A percentile compares a stretch with the other conserved stretches of the same genome.
Evolutionary conservation across 371 early-diverging fungal genomes (phyloP).

Genomic region (Mucor piriformis): DNA sequence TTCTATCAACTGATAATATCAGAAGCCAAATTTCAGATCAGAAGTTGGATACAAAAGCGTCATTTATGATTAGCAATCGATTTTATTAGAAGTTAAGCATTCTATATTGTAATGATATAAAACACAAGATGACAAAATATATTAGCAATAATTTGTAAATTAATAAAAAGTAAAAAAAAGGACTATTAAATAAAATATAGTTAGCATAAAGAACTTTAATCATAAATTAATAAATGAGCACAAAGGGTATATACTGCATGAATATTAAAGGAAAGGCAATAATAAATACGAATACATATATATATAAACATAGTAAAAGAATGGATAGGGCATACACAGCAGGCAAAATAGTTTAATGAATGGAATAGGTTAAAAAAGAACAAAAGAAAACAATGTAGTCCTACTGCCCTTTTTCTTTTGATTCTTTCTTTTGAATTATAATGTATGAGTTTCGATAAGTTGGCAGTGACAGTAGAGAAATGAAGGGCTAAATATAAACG

Average conservation of each 20-base stretch:
- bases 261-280: conserved; percentile 11
- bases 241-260: conserved; percentile 12
- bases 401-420: conserved; percentile 7
- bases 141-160: background rate
- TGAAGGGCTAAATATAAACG: conserved; percentile 13
- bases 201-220: background rate
- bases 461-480: conserved; percentile 12
- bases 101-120: background rate
- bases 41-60: background rate
- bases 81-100: background rate
- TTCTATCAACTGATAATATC: background rate
- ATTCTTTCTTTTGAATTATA: conserved; percentile 11
- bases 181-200: background rate
- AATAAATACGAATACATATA: conserved; percentile 8
- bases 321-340: conserved; percentile 6
- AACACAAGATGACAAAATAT: background rate
- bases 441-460: conserved; percentile 10
- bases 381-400: background rate
- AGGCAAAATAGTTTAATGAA: conserved; percentile 7
- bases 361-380: conserved; percentile 4
- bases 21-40: background rate
- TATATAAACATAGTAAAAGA: conserved; percentile 14
- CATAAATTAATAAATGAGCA: conserved; percentile 10
- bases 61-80: background rate
- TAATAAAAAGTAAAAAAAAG: conserved; percentile 1